These are phyloP conservation scores for Ramaria rubella DNA, from an alignment of 768 basidiomycete genomes.

Conservation along the genomic window DNA sequence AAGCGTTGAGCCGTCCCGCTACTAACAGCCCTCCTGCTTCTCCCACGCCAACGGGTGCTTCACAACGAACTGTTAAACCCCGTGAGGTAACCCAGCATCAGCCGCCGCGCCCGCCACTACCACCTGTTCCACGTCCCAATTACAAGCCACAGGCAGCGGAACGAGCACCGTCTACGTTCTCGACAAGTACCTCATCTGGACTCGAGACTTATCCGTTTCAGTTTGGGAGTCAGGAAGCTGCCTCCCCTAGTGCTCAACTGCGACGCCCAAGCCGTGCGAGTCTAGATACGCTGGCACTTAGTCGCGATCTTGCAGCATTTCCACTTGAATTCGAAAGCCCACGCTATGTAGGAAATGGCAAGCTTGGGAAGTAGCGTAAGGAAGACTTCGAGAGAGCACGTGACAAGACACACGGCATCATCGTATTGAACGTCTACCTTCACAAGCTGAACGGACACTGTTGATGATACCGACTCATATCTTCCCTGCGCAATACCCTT, in stretches of 20 bases:
- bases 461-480: no score
- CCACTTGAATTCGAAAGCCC: slow-evolving; percentile 60
- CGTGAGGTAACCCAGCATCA: background rate
- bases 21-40: slow-evolving; percentile 13
- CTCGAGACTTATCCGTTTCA: slow-evolving; percentile 84
- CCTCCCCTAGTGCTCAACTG: background rate
- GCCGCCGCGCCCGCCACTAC: background rate
- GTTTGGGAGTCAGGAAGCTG: slow-evolving; percentile 30
- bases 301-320: slow-evolving; percentile 77
- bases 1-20: background rate
- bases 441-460: no score
- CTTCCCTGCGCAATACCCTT: background rate
- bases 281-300: slow-evolving; percentile 77
- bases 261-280: slow-evolving; percentile 50
- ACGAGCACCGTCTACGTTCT: slow-evolving; percentile 60
- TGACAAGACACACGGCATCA: background rate
- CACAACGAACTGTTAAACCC: background rate
- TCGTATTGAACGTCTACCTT: background rate
- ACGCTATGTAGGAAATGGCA: background rate
- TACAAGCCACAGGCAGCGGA: background rate
- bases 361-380: background rate
- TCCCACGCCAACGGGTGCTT: slow-evolving; percentile 8
- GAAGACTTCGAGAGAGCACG: background rate
- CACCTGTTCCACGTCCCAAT: background rate
- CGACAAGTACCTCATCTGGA: slow-evolving; percentile 66